Evolutionary conservation across 1,139 yeast species (phyloP), one percentile per base, ranked within the genome.

Genomic region (Chernovozyma sophiae-reginae): DNA sequence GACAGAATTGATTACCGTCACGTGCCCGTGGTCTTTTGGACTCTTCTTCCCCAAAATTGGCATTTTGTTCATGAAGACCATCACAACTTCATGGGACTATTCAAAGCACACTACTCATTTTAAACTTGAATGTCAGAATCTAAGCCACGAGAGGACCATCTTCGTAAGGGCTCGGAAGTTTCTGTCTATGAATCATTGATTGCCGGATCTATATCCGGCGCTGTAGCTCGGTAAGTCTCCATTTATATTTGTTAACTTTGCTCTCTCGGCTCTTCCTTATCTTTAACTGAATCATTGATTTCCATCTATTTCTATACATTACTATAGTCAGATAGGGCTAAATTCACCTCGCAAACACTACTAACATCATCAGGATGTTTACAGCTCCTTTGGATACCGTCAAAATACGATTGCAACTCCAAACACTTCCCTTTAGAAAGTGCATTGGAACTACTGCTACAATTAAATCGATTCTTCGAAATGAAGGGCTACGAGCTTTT

Each of bases 331-430:
- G n/a, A n/a, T n/a, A n/a, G n/a, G n/a, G n/a, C n/a, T n/a, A 13
- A 37, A 43, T 51, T 49, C 46, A 46, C 50, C n/a, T n/a, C n/a
- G n/a, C n/a, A n/a, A n/a, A n/a, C n/a, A n/a, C 6, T 13, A 18
- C 11, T 17, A 26, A 26, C 29, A 16, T 20, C 22, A 36, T 13
- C 23, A 61, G 94, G 40, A 78, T 81, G 38, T 67, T 82, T 18
- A 83, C 92, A 0, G 95, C 98, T 0, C 98, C 98, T 1, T 59
- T 92, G 37, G 98, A 92, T 54, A 86, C 92, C 4, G 58, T 92
- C 34, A 92, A 92, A 62, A 89, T 92, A 42, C 68, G 97, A 39
- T 66, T 87, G 25, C 98, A 92, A 52, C 65, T 92, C 18, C 61
- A 56, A 32, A 45, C 50, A 2, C 36, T 20, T 2, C 24, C 18